phyloP scores from a whole-genome alignment of 2,329 filamentous ascomycete species.

The Colletotrichum sp. region DNA sequence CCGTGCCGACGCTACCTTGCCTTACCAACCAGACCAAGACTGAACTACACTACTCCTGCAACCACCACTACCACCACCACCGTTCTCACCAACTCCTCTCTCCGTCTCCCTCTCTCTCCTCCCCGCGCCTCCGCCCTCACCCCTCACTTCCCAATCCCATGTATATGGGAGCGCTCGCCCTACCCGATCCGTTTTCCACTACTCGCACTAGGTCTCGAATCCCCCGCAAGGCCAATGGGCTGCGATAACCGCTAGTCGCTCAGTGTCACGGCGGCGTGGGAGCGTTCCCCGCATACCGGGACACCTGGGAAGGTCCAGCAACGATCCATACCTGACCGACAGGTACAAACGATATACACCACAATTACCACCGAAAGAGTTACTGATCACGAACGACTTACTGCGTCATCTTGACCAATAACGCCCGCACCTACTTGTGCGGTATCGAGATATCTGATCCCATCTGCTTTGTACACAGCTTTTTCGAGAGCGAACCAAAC shows the following conservation, averaged over 20 bases:
- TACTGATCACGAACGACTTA: neutral
- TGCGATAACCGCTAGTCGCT: slow-evolving; percentile 58
- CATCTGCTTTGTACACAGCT: neutral
- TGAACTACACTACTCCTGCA: neutral
- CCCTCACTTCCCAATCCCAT: slow-evolving; percentile 17
- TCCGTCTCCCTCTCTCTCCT: neutral
- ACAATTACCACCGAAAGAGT: neutral
- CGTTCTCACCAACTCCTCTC: slow-evolving; percentile 1
- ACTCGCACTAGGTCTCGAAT: neutral
- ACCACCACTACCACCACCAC: neutral
- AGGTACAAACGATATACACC: neutral
- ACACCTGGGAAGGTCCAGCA: slow-evolving; percentile 26
- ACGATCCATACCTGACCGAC: neutral
- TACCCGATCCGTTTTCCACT: neutral
- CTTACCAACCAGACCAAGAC: neutral
- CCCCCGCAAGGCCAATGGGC: slow-evolving; percentile 55
- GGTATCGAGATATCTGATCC: slow-evolving; percentile 12
- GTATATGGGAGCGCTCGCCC: slow-evolving; percentile 14
- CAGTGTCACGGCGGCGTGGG: slow-evolving; percentile 63
- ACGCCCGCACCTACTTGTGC: neutral
- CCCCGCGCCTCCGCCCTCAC: slow-evolving; percentile 22
- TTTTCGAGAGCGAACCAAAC: neutral
- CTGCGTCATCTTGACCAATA: neutral
- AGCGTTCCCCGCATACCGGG: slow-evolving; percentile 62
- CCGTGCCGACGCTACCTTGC: neutral